A percentile compares a stretch with the other conserved stretches of the same genome.
Evolutionary conservation across 129 eudicot species (phyloP).

Genomic region (Oenanthe sinensis): DNA sequence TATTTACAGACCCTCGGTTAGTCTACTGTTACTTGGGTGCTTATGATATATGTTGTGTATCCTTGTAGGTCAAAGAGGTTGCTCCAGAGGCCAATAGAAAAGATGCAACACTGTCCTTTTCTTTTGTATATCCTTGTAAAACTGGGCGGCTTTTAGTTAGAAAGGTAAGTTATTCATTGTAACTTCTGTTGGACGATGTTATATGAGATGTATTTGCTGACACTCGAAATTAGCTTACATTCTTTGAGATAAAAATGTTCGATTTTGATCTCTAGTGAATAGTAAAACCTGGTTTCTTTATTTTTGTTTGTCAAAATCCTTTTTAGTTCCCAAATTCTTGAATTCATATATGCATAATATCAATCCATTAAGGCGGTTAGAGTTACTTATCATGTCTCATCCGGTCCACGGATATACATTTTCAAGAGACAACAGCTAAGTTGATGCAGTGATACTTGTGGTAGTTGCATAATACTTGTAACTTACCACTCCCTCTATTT

Average conservation of each 20-base stretch:
- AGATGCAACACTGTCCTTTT: slow-evolving; percentile 75
- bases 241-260: not conserved
- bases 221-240: not conserved
- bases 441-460: not conserved
- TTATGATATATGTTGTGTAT: not conserved
- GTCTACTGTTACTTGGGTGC: not conserved
- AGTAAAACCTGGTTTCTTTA: not conserved
- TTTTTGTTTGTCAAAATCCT: not conserved
- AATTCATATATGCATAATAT: not conserved
- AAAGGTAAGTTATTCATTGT: slow-evolving; percentile 36
- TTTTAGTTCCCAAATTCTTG: not conserved
- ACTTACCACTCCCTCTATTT: not conserved
- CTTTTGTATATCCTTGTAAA: slow-evolving; percentile 79
- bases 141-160: slow-evolving; percentile 62
- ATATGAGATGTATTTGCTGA: not conserved
- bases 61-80: slow-evolving; percentile 78
- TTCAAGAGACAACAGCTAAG: not conserved
- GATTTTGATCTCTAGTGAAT: not conserved
- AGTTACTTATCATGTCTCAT: not conserved
- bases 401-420: not conserved
- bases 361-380: not conserved
- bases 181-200: not conserved
- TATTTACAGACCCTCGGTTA: not conserved
- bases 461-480: not conserved
- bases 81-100: slow-evolving; percentile 88